Base-by-base conservation (phyloP, 2,329 filamentous ascomycete genomes). In the Ceratocystis variospora region DNA sequence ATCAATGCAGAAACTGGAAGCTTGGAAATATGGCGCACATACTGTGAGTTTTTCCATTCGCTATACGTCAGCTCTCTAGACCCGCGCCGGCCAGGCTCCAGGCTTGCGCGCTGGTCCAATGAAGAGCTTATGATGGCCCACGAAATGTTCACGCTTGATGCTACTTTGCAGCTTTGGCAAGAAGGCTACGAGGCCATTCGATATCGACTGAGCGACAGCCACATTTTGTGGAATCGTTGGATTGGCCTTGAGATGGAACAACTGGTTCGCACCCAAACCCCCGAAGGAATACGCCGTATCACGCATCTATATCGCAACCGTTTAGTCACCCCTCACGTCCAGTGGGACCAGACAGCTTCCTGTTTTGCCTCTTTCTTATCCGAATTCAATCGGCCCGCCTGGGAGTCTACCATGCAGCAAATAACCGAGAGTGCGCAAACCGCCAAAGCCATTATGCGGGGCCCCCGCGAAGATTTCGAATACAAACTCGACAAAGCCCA, bases 221-320 rank as follows among this genome's bases (percentile, higher is more conserved):
- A 91, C 72, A 75, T 85, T 66, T 80, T 94, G 10, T 95, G 89
- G 89, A 83, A 92, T 72, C 84, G 86, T 69, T 93, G 88, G 81
- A 80, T 90, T 55, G 83, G 86, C 65, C 81, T 90, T 61, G 81
- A 91, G 73, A 79, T 87, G 73, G 83, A 88, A 70, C 82, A 88
- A 70, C 80, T 92, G 22, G 80, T 78, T 31, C 79, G 78, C 76
- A 77, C 81, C 64, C 75, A 78, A 70, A 81, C 83, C 70, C 72
- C 80, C 71, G 76, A 83, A 72, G 78, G 82, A 73, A 78, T 89
- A 17, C 80, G 83, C 68, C 83, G 83, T 71, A 82, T 93, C 71
- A 85, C 84, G 33, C 81, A 83, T 62, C 80, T 90, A 55, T 93
- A 87, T 74, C 80, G 85, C 69, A 81, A 88, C 70, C 84, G 90